phyloP scores from a whole-genome alignment of 2,329 filamentous ascomycete genomes.

The Pezicula carpinea region DNA sequence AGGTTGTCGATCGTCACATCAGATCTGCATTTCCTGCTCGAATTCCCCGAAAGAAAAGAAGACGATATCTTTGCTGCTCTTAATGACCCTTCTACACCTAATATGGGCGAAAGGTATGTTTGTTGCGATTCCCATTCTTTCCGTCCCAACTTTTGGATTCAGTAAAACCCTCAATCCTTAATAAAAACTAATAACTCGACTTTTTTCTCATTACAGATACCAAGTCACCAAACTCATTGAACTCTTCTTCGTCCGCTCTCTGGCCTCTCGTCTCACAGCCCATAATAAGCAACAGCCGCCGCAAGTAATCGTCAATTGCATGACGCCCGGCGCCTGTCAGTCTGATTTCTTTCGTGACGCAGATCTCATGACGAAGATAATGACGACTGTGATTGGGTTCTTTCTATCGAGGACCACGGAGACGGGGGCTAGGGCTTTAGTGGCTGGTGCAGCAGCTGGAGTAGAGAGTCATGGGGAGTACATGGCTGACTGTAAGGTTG shows the following conservation, averaged over 20 bases:
- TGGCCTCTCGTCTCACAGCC: constrained; percentile 24
- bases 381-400: constrained; percentile 23
- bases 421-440: constrained; percentile 38
- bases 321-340: constrained; percentile 49
- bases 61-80: not conserved
- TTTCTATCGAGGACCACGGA: constrained; percentile 39
- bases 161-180: no score
- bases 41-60: not conserved
- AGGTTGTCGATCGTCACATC: not conserved
- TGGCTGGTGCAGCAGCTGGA: constrained; percentile 34
- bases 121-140: not conserved
- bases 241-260: constrained; percentile 35
- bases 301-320: constrained; percentile 42
- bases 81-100: not conserved
- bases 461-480: constrained; percentile 42
- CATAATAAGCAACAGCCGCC: constrained; percentile 9
- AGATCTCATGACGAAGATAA: constrained; percentile 1
- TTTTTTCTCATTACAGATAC: constrained; percentile 38
- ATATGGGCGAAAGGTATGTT: not conserved
- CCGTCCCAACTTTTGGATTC: no score
- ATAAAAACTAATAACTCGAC: not conserved
- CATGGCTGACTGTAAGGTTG: constrained; percentile 32
- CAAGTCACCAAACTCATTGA: constrained; percentile 41
- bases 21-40: not conserved
- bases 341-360: constrained; percentile 38